A percentile compares a stretch with the other conserved stretches of the same genome.
Conservation (phyloP, 139 green algal species). For the Closterium sp. region DNA sequence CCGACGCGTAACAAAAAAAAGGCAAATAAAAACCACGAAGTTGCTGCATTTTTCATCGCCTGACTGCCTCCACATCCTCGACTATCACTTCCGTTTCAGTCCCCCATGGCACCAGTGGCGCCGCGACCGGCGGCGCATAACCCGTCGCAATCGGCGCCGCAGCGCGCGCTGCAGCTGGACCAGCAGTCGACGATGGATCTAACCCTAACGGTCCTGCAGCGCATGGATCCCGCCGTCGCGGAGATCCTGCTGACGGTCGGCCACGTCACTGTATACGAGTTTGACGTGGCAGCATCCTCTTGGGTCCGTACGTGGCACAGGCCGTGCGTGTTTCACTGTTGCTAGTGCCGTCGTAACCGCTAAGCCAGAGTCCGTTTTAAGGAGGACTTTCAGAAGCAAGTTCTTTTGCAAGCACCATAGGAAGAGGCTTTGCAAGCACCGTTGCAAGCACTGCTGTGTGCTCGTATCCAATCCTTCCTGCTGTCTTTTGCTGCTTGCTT, state of each 20-base stretch:
- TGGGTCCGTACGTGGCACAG: slow-evolving; percentile 23
- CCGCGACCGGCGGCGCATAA: not conserved
- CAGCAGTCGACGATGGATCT: slow-evolving; percentile 43
- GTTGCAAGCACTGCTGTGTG: too few species aligned
- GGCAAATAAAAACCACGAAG: too few species aligned
- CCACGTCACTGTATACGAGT: slow-evolving; percentile 53
- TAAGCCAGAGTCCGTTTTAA: too few species aligned
- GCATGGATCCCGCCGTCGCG: slow-evolving; percentile 45
- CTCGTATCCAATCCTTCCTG: not conserved
- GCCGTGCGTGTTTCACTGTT: not conserved
- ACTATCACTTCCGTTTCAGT: too few species aligned
- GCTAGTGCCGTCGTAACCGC: too few species aligned
- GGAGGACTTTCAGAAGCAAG: too few species aligned
- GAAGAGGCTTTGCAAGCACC: too few species aligned
- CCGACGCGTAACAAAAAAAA: too few species aligned
- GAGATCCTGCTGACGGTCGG: slow-evolving; percentile 52
- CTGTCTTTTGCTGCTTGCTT: too few species aligned
- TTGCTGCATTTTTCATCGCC: too few species aligned
- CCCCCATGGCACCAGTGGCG: not conserved
- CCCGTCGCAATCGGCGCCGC: not conserved
- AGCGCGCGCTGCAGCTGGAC: slow-evolving; percentile 37
- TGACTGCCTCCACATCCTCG: too few species aligned
- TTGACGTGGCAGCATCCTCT: slow-evolving; percentile 36
- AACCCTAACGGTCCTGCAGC: slow-evolving; percentile 51
- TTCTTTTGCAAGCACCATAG: too few species aligned